Conservation (phyloP, 1,284 basidiomycete genomes). For the Pseudozyma sp. region DNA sequence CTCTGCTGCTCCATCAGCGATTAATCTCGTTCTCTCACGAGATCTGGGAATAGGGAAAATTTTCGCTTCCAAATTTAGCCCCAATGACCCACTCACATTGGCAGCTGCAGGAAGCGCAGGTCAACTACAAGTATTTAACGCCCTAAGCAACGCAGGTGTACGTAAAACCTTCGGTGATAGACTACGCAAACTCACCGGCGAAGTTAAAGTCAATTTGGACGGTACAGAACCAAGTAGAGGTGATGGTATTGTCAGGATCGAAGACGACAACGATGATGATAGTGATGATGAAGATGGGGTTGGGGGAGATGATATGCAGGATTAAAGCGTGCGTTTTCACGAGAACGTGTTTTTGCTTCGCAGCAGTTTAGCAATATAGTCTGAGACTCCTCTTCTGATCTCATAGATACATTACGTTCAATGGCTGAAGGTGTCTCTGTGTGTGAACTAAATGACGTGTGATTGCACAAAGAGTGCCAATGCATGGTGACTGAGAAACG, state of each 20-base stretch:
- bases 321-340: slow-evolving; percentile 10
- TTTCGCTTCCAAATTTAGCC: slow-evolving; percentile 89
- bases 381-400: neutral
- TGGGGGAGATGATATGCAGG: slow-evolving; percentile 38
- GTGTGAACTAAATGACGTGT: no score
- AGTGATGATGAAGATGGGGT: slow-evolving; percentile 37
- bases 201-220: slow-evolving; percentile 27
- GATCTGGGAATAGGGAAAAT: slow-evolving; percentile 98
- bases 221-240: slow-evolving; percentile 40
- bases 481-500: neutral
- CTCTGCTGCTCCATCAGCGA: slow-evolving; percentile 61
- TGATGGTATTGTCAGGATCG: slow-evolving; percentile 48
- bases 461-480: neutral
- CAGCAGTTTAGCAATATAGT: no score
- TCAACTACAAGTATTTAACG: slow-evolving; percentile 92
- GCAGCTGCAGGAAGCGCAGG: slow-evolving; percentile 94
- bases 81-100: slow-evolving; percentile 91
- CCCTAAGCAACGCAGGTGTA: slow-evolving; percentile 68
- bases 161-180: slow-evolving; percentile 69
- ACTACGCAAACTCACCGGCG: slow-evolving; percentile 38
- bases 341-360: no score
- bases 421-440: no score
- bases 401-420: no score
- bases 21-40: slow-evolving; percentile 86
- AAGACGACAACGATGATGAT: slow-evolving; percentile 49